These are phyloP conservation scores for Cladosporium sp. DNA, from an alignment of 2,329 filamentous ascomycete species.

Conservation along the genomic window DNA sequence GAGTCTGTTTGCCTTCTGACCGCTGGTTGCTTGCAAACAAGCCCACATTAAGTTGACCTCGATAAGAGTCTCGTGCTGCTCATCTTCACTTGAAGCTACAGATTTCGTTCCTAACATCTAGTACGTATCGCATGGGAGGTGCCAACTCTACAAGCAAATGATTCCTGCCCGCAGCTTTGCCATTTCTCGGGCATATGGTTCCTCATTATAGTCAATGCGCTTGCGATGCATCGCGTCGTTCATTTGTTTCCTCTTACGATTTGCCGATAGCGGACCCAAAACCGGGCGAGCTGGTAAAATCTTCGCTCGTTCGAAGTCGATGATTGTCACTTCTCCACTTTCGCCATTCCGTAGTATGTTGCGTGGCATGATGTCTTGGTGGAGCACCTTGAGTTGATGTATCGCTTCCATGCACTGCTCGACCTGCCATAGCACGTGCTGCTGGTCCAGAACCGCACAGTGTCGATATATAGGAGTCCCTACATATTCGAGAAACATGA, in stretches of 20 bases:
- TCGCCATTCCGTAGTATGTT: background rate
- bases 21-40: no score
- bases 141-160: background rate
- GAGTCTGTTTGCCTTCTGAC: no score
- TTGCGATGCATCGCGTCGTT: background rate
- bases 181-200: background rate
- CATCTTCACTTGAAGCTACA: no score
- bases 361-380: background rate
- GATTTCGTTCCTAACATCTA: background rate
- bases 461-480: background rate
- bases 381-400: background rate
- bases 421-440: background rate
- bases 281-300: background rate
- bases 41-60: no score
- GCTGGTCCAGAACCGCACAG: background rate
- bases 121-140: no score
- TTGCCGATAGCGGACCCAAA: background rate
- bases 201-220: background rate
- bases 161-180: background rate
- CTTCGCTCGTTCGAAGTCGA: constrained; percentile 3
- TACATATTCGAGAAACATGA: constrained; percentile 5
- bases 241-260: constrained; percentile 2
- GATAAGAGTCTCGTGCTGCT: no score
- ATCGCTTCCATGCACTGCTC: background rate
- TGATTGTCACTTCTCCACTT: background rate